Evolutionary conservation across 495 filamentous ascomycete species (phyloP).

Genomic region (Xylaria cubensis): DNA sequence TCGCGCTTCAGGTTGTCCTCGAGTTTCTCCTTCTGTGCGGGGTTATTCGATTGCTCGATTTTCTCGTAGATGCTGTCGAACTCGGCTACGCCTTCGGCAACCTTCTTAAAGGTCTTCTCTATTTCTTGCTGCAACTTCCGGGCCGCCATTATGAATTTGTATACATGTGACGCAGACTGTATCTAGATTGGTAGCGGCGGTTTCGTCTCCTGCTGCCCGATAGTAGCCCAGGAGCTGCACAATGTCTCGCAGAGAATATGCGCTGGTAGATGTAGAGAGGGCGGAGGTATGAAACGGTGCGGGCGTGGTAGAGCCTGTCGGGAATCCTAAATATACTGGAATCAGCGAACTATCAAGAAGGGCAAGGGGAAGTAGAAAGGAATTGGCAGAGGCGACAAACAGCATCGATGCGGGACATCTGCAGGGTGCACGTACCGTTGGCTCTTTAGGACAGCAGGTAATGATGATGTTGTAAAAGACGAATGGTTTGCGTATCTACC

Average conservation of each 20-base stretch:
- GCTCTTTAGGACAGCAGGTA: background rate
- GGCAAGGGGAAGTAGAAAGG: background rate
- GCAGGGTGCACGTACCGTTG: constrained; percentile 5
- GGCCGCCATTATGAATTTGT: constrained; percentile 73
- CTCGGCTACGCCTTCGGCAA: constrained; percentile 85
- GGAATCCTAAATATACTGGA: background rate
- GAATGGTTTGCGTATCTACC: constrained; percentile 1
- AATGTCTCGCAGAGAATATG: background rate
- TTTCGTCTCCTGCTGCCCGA: background rate
- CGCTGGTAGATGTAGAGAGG: background rate
- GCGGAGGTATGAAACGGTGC: background rate
- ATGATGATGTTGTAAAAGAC: constrained; percentile 16
- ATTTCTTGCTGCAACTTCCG: constrained; percentile 96
- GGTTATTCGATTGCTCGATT: constrained; percentile 86
- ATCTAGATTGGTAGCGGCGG: background rate
- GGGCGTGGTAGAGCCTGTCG: constrained; percentile 6
- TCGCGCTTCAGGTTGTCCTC: constrained; percentile 97
- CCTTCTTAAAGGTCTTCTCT: constrained; percentile 98
- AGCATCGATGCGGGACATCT: background rate
- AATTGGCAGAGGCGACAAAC: background rate
- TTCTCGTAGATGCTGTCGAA: constrained; percentile 97
- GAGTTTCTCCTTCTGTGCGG: constrained; percentile 95
- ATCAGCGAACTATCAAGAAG: constrained; percentile 6
- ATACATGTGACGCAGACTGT: constrained; percentile 25
- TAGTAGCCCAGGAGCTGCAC: background rate